A percentile compares a stretch with the other conserved stretches of the same genome.
These are phyloP conservation scores for Tricholoma matsutake DNA, from an alignment of 768 basidiomycete genomes.

Conservation along the genomic window DNA sequence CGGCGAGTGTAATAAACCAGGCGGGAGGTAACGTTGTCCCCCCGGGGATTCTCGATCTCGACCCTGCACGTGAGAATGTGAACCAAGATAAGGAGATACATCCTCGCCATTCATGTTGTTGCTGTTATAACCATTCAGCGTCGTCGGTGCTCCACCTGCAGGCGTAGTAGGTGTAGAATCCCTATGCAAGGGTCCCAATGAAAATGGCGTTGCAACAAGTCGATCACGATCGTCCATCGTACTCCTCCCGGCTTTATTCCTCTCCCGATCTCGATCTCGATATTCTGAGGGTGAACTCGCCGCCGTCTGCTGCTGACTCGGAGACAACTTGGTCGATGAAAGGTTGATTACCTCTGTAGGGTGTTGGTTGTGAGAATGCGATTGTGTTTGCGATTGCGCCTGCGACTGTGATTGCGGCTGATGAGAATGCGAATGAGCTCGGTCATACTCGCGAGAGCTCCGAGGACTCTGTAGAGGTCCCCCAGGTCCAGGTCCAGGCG, in stretches of 20 bases:
- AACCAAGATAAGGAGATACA: too few species aligned
- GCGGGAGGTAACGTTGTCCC: too few species aligned
- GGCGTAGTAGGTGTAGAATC: neutral
- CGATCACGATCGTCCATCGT: slow-evolving; percentile 50
- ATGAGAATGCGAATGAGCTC: slow-evolving; percentile 30
- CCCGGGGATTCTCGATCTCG: too few species aligned
- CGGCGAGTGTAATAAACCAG: too few species aligned
- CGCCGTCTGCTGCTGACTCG: too few species aligned
- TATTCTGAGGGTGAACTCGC: slow-evolving; percentile 16
- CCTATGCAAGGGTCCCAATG: slow-evolving; percentile 44
- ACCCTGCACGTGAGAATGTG: too few species aligned
- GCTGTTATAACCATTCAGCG: slow-evolving; percentile 19
- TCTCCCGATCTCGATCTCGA: slow-evolving; percentile 3
- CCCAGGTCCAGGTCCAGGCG: slow-evolving; percentile 23
- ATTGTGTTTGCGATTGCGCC: neutral
- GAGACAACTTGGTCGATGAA: slow-evolving; percentile 30
- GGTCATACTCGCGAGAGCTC: slow-evolving; percentile 30
- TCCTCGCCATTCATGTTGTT: too few species aligned
- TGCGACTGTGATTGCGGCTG: neutral
- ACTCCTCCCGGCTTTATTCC: slow-evolving; percentile 19
- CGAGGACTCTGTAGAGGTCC: slow-evolving; percentile 15
- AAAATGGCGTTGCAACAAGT: slow-evolving; percentile 52
- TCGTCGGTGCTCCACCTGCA: slow-evolving; percentile 10
- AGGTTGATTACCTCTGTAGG: slow-evolving; percentile 53
- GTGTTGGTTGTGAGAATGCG: slow-evolving; percentile 36